These are phyloP conservation scores for Erodium trifolium DNA, from an alignment of 441 rosid genomes.

Conservation along the genomic window DNA sequence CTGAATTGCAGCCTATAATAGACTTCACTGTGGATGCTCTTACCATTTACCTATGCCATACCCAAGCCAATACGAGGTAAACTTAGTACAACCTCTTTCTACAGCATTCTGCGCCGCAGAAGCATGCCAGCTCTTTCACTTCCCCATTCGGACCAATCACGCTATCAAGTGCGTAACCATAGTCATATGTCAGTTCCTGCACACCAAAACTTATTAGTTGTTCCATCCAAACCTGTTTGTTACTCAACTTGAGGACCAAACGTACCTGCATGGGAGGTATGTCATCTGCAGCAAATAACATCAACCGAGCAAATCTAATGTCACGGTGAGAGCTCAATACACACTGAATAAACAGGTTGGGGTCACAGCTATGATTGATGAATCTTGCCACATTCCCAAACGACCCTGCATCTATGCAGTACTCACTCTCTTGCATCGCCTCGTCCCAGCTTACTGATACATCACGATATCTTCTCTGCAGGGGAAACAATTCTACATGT, in stretches of 20 bases:
- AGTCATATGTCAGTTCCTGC: constrained; percentile 22
- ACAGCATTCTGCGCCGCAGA: constrained; percentile 27
- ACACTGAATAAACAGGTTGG: constrained; percentile 25
- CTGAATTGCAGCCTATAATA: too few species aligned
- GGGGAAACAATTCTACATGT: neutral
- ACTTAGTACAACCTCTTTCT: constrained; percentile 25
- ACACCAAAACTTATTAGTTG: neutral
- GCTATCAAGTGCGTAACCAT: constrained; percentile 28
- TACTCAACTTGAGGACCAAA: neutral
- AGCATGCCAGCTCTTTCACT: constrained; percentile 21
- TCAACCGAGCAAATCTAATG: constrained; percentile 22
- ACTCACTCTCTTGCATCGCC: constrained; percentile 18
- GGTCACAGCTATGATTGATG: constrained; percentile 26
- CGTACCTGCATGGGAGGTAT: constrained; percentile 23
- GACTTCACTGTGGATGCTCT: too few species aligned
- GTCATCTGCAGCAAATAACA: constrained; percentile 25
- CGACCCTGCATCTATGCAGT: constrained; percentile 27
- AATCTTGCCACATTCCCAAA: constrained; percentile 23
- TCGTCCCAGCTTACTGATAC: constrained; percentile 5
- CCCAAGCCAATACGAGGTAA: neutral
- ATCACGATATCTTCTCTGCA: constrained; percentile 5
- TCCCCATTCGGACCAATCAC: constrained; percentile 24
- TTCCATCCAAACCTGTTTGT: neutral
- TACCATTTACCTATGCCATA: too few species aligned
- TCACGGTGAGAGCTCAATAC: constrained; percentile 26